Percentiles rank a stretch among this genome's conserved stretches.
phyloP scores from a whole-genome alignment of 441 rosid genomes.

The Cnidoscolus chayamansa region DNA sequence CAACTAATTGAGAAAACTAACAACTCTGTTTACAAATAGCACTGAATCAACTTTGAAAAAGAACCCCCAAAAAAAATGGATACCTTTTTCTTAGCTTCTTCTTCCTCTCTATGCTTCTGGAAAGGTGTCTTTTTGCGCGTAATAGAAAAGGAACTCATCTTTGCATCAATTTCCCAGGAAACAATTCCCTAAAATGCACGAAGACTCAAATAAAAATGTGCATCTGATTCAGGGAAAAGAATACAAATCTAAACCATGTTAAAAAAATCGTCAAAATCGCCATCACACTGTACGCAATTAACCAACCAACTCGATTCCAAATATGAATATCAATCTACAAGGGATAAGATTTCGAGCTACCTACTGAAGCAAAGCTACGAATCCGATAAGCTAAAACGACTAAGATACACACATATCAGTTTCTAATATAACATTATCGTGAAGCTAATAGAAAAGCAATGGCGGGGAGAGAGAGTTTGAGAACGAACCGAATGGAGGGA shows the following conservation, averaged over 20 bases:
- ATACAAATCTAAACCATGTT: neutral
- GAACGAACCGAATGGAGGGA: constrained; percentile 11
- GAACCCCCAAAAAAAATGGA: neutral
- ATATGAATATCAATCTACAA: neutral
- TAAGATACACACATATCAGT: neutral
- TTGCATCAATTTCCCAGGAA: constrained; percentile 27
- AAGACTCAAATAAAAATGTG: neutral
- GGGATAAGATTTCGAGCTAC: neutral
- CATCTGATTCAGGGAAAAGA: too few relatives aligned
- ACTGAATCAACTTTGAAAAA: neutral
- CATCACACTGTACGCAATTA: neutral
- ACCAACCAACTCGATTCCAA: neutral
- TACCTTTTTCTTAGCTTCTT: constrained; percentile 93
- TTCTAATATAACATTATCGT: neutral
- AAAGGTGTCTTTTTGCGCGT: constrained; percentile 93
- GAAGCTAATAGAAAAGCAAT: neutral
- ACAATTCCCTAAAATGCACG: constrained; percentile 6
- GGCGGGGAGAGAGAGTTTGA: neutral
- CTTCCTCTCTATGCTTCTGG: constrained; percentile 96
- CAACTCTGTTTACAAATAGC: neutral
- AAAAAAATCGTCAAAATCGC: too few relatives aligned
- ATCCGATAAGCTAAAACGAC: neutral
- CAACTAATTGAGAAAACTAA: constrained; percentile 5
- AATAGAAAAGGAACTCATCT: constrained; percentile 90
- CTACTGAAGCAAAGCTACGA: neutral